A percentile compares a stretch with the other conserved stretches of the same genome.
These are phyloP conservation scores for Fusarium algeriense DNA, from an alignment of 2,329 filamentous ascomycete genomes.

Conservation along the genomic window DNA sequence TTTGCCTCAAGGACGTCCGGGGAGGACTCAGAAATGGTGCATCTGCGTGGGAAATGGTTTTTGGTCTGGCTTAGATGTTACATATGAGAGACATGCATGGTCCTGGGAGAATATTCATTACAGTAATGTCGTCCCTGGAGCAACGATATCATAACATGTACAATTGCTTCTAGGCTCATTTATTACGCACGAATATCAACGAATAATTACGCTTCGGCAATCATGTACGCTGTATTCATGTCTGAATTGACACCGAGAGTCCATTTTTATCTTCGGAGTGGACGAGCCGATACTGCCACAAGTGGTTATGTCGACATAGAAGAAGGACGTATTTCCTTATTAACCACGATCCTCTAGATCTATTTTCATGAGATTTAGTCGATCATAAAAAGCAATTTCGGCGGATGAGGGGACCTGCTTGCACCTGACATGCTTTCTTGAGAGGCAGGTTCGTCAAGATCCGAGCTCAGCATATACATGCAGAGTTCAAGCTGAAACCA, in stretches of 20 bases:
- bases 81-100: constrained; percentile 25
- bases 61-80: constrained; percentile 17
- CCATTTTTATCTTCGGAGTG: neutral
- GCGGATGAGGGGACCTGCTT: neutral
- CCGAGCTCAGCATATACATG: neutral
- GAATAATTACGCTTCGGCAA: neutral
- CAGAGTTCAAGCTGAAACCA: neutral
- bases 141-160: constrained; percentile 4
- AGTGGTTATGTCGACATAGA: neutral
- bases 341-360: neutral
- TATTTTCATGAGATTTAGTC: neutral
- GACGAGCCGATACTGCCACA: neutral
- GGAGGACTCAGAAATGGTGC: neutral
- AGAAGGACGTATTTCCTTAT: neutral
- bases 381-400: neutral
- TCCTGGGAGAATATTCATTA: constrained; percentile 10
- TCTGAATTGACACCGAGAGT: neutral
- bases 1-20: neutral
- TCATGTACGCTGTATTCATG: neutral
- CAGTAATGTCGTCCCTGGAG: constrained; percentile 13
- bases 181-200: neutral
- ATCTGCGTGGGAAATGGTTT: constrained; percentile 10
- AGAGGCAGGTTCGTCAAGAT: neutral
- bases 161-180: constrained; percentile 1
- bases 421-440: neutral